Base-by-base conservation (phyloP, 2,329 filamentous ascomycete genomes). In the Cercospora sp. region DNA sequence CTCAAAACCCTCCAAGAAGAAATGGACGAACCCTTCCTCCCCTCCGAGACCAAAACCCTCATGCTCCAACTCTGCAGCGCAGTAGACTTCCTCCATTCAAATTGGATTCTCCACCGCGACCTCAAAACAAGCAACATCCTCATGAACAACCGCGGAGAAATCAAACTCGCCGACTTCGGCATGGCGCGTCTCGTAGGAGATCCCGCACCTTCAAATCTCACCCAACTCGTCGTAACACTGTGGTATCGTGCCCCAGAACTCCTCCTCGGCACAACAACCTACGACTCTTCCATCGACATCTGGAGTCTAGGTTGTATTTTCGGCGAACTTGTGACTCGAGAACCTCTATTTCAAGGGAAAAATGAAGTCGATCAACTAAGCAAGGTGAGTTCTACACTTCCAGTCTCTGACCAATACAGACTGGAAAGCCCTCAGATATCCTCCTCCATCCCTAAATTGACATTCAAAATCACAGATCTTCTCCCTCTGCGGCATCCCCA, bases 271-370 rank as follows among this genome's bases (percentile, higher is more conserved):
- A 84, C 91, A 0, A 86, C 87, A 40, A 86, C 85, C 16, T 99
- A 99, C 81, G 89, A 86, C 68, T 82, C 85, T 0, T 87, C 91
- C 69, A 85, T 98, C 74, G 95, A 98, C 81, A 91, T 98, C 86
- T 99, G 95, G 95, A 96, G 91, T 80, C 84, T 98, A 3, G 95
- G 95, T 12, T 98, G 95, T 81, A 93, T 99, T 76, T 97, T 99
- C 77, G 94, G 90, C 69, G 95, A 99, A 82, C 86, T 99, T 3
- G 84, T 98, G 21, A 90, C 88, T 40, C 91, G 92, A 70, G 90
- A 94, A 70, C 93, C 94, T 0, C 79, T 98, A 1, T 84, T 99
- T 0, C 92, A 93, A 75, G 94, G 94, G 61, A 91, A 89, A 77
- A 97, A 97, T 80, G 95, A 99, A 81, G 93, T 97, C 66, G 93